Evolutionary conservation across 345 rosid species (phyloP).

Genomic region (Ricinus communis): DNA sequence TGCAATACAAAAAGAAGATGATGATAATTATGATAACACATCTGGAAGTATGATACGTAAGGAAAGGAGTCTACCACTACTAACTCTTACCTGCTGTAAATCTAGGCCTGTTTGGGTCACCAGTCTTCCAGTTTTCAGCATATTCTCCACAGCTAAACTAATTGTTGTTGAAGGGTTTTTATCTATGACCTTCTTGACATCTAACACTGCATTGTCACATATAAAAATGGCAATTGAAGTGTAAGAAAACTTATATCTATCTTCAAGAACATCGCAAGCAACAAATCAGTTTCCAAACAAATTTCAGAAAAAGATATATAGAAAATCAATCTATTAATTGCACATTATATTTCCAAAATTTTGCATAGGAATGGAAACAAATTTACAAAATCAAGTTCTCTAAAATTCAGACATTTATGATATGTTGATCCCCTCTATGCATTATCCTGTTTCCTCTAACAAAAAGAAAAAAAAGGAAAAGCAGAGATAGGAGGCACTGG

Average conservation of each 20-base stretch:
- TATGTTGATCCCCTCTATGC: neutral
- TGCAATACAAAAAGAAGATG: neutral
- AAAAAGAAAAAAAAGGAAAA: neutral
- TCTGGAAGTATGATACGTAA: neutral
- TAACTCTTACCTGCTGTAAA: slow-evolving; percentile 71
- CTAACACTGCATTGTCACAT: slow-evolving; percentile 48
- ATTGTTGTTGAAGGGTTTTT: slow-evolving; percentile 49
- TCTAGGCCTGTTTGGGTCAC: slow-evolving; percentile 76
- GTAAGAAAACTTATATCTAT: neutral
- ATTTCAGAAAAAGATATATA: neutral
- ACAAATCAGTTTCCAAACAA: neutral
- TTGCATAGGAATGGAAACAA: neutral
- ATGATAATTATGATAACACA: neutral
- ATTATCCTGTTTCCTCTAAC: too few relatives aligned
- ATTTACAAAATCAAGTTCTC: neutral
- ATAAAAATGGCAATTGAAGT: neutral
- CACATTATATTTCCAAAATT: neutral
- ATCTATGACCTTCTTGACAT: slow-evolving; percentile 68
- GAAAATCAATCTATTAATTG: neutral
- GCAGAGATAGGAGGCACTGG: neutral
- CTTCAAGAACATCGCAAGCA: neutral
- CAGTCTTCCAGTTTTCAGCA: slow-evolving; percentile 79
- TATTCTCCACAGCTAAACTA: slow-evolving; percentile 59
- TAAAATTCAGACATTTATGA: neutral
- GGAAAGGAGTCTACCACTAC: neutral